Percentiles rank a stretch among this genome's conserved stretches.
Evolutionary conservation across 169 alveolate genomes (phyloP).

Genomic region (Perkinsus olseni): DNA sequence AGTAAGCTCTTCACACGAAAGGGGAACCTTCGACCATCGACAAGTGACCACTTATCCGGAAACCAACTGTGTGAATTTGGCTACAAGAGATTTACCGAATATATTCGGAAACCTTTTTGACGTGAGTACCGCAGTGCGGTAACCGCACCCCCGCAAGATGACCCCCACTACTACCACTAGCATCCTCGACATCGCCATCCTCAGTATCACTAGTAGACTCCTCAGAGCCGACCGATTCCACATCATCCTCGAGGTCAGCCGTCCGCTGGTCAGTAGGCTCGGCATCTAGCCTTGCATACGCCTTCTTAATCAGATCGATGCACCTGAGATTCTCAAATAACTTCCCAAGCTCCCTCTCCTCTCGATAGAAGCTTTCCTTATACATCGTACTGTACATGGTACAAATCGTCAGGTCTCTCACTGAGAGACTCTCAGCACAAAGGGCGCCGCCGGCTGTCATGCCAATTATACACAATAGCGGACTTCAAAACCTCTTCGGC

Average conservation of each 20-base stretch:
- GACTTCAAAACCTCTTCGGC: not conserved
- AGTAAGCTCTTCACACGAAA: too few relatives aligned
- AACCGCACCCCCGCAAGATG: too few relatives aligned
- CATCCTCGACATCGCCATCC: not conserved
- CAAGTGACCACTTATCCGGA: too few relatives aligned
- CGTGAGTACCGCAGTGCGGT: too few relatives aligned
- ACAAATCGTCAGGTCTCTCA: too few relatives aligned
- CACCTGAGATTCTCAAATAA: not conserved
- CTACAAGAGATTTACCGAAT: too few relatives aligned
- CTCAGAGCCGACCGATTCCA: not conserved
- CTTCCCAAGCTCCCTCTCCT: not conserved
- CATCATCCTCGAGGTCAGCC: not conserved
- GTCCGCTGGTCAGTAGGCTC: not conserved
- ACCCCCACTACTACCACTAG: not conserved
- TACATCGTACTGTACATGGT: too few relatives aligned
- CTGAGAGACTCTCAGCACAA: too few relatives aligned
- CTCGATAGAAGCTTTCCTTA: not conserved
- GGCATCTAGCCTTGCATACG: not conserved
- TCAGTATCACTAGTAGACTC: not conserved
- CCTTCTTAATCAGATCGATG: not conserved
- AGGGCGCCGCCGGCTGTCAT: too few relatives aligned
- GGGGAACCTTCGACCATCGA: too few relatives aligned
- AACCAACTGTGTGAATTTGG: too few relatives aligned
- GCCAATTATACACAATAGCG: not conserved
- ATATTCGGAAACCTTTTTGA: too few relatives aligned